Evolutionary conservation across 371 early-diverging fungal species (phyloP).

Genomic region (Saksenaea vasiformis): DNA sequence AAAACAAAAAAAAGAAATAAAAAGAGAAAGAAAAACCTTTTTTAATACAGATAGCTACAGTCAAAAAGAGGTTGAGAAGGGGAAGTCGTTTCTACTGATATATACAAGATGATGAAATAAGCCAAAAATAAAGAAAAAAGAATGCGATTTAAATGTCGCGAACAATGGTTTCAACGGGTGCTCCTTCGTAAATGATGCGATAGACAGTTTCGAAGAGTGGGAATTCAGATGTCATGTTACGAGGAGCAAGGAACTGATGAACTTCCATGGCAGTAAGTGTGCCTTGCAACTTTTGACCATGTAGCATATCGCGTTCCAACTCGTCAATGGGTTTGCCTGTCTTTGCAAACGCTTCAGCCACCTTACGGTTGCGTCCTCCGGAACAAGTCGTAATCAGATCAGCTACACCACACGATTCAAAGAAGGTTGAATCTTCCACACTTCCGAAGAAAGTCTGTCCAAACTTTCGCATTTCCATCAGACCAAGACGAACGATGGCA

Average conservation of each 20-base stretch:
- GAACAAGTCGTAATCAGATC: conserved; percentile 95
- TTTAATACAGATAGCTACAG: background rate
- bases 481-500: conserved; percentile 96
- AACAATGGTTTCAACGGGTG: conserved; percentile 43
- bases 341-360: conserved; percentile 89
- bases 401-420: conserved; percentile 97
- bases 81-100: background rate
- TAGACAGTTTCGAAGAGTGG: conserved; percentile 91
- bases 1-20: too few species aligned
- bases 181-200: conserved; percentile 82
- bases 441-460: conserved; percentile 76
- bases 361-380: conserved; percentile 95
- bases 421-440: conserved; percentile 88
- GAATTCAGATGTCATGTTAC: conserved; percentile 72
- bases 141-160: conserved; percentile 23
- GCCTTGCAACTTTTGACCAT: conserved; percentile 99
- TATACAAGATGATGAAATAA: background rate
- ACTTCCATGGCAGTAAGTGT: conserved; percentile 92
- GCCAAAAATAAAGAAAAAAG: background rate
- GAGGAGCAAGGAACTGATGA: conserved; percentile 72
- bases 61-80: background rate
- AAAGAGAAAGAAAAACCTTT: background rate
- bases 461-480: conserved; percentile 97
- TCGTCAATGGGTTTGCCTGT: conserved; percentile 90
- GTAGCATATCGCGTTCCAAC: conserved; percentile 89